Evolutionary conservation across 2,329 filamentous ascomycete genomes (phyloP).

Genomic region (Ascocoryne sarcoides): DNA sequence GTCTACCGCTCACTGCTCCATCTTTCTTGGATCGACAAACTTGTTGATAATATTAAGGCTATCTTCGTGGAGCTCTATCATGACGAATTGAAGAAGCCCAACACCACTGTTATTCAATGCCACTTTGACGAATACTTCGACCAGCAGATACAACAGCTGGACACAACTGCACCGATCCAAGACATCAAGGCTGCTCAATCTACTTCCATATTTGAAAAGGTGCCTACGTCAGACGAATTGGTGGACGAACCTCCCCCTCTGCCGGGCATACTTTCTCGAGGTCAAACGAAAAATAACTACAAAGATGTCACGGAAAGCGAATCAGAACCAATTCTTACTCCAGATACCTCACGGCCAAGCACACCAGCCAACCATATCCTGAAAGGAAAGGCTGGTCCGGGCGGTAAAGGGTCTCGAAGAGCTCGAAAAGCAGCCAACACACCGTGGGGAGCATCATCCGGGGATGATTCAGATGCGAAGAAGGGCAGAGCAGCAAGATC

Average conservation of each 20-base stretch:
- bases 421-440: conserved; percentile 62
- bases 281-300: conserved; percentile 23
- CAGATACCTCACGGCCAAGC: conserved; percentile 68
- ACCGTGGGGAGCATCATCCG: conserved; percentile 61
- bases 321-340: conserved; percentile 60
- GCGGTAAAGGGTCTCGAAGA: conserved; percentile 69
- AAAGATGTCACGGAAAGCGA: conserved; percentile 36
- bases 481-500: conserved; percentile 46
- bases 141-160: conserved; percentile 79
- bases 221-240: conserved; percentile 14
- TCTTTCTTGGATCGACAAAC: conserved; percentile 92
- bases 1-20: conserved; percentile 95
- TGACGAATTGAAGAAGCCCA: conserved; percentile 72
- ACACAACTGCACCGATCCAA: conserved; percentile 39
- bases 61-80: conserved; percentile 88
- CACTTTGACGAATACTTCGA: conserved; percentile 92
- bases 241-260: conserved; percentile 43
- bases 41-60: conserved; percentile 88
- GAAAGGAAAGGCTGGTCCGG: conserved; percentile 65
- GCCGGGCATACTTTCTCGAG: conserved; percentile 25
- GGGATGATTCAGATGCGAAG: conserved; percentile 63
- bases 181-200: conserved; percentile 22
- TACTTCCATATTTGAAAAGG: conserved; percentile 18
- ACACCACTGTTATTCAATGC: conserved; percentile 72
- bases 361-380: conserved; percentile 66